phyloP scores from a whole-genome alignment of 2,329 filamentous ascomycete genomes.

The Colletotrichum incanum region DNA sequence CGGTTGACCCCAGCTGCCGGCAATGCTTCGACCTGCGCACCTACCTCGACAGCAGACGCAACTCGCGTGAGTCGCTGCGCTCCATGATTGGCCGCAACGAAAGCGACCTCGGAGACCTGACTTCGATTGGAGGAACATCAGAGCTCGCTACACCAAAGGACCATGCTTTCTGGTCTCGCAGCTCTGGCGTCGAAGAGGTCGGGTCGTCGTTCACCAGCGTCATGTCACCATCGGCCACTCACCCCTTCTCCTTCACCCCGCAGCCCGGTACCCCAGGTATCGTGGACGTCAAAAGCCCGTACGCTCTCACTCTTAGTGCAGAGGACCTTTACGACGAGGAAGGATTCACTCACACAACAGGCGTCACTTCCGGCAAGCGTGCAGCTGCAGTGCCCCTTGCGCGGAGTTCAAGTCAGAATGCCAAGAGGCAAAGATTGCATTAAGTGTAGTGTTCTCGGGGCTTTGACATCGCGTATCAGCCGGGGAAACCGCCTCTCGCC shows the following conservation, averaged over 20 bases:
- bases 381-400: slow-evolving; percentile 34
- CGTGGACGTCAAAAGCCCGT: slow-evolving; percentile 56
- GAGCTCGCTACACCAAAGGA: slow-evolving; percentile 61
- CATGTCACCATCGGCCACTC: slow-evolving; percentile 48
- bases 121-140: slow-evolving; percentile 56
- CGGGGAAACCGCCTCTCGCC: slow-evolving; percentile 65
- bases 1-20: slow-evolving; percentile 58
- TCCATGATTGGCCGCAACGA: slow-evolving; percentile 60
- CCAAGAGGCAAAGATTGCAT: slow-evolving; percentile 48
- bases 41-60: slow-evolving; percentile 60
- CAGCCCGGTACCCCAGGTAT: slow-evolving; percentile 51
- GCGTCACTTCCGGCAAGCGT: slow-evolving; percentile 13
- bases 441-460: slow-evolving; percentile 18
- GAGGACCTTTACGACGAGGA: slow-evolving; percentile 53
- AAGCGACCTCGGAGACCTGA: slow-evolving; percentile 55
- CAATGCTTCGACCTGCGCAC: slow-evolving; percentile 59
- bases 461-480: slow-evolving; percentile 42
- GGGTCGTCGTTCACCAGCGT: slow-evolving; percentile 52
- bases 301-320: slow-evolving; percentile 54
- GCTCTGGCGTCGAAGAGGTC: slow-evolving; percentile 54
- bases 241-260: slow-evolving; percentile 47
- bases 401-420: slow-evolving; percentile 44
- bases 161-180: slow-evolving; percentile 50
- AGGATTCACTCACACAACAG: not conserved
- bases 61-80: slow-evolving; percentile 58